Conservation (phyloP, 371 early-diverging fungal genomes). For the Mucor mucedo region DNA sequence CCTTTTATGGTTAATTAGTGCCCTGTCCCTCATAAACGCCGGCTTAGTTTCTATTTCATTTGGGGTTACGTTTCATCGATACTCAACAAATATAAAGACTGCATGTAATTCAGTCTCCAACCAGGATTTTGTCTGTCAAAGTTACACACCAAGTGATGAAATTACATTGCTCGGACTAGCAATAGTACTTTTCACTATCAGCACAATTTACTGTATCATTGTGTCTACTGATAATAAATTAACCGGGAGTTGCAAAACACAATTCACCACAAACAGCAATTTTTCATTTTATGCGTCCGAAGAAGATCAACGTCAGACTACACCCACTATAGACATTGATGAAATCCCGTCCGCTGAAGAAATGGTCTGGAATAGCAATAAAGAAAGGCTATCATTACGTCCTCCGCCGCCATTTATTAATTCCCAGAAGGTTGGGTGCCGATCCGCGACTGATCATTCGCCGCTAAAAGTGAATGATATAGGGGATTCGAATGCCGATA, state of each 20-base stretch:
- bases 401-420: constrained; percentile 12
- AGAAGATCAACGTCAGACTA: background rate
- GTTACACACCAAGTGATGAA: constrained; percentile 17
- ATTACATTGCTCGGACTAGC: constrained; percentile 17
- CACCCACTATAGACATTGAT: background rate
- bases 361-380: constrained; percentile 2
- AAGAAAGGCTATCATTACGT: constrained; percentile 13
- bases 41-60: constrained; percentile 9
- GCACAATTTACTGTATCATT: constrained; percentile 8
- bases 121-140: constrained; percentile 8
- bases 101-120: background rate
- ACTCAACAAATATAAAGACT: constrained; percentile 8
- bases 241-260: background rate
- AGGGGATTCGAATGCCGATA: constrained; percentile 6
- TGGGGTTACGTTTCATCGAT: constrained; percentile 11
- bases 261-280: background rate
- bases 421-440: constrained; percentile 1
- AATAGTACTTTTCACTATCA: constrained; percentile 19
- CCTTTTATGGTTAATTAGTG: constrained; percentile 10
- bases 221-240: background rate
- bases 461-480: constrained; percentile 1
- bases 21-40: constrained; percentile 6
- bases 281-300: constrained; percentile 8
- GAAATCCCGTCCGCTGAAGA: background rate
- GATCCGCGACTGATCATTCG: constrained; percentile 5